Evolutionary conservation across 164 flowering plant genomes (phyloP).

Genomic region (Umbilicus rupestris): DNA sequence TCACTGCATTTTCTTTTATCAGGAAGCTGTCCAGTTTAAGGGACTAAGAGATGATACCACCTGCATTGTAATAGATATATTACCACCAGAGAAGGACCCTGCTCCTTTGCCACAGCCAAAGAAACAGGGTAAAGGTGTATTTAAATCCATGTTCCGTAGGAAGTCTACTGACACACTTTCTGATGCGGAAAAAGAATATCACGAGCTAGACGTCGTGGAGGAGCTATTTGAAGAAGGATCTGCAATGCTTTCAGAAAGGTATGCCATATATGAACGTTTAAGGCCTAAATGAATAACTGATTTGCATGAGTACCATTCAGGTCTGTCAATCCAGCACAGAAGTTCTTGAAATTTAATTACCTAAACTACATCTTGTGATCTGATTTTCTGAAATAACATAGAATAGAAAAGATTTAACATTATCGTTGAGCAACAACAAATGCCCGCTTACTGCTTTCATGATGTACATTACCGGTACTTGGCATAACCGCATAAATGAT

Average conservation of each 20-base stretch:
- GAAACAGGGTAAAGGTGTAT: conserved; percentile 71
- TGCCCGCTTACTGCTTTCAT: too few relatives aligned
- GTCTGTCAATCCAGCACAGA: background rate
- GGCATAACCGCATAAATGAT: background rate
- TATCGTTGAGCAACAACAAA: too few relatives aligned
- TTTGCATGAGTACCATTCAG: background rate
- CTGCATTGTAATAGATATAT: conserved; percentile 81
- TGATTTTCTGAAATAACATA: background rate
- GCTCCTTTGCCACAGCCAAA: conserved; percentile 56
- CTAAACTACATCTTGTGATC: background rate
- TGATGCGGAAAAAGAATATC: conserved; percentile 38
- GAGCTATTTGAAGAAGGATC: conserved; percentile 94
- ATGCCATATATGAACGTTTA: conserved; percentile 2
- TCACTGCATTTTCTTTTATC: conserved; percentile 13
- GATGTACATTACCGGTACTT: too few relatives aligned
- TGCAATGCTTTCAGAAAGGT: conserved; percentile 95
- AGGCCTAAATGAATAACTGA: background rate
- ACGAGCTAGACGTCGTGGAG: conserved; percentile 74
- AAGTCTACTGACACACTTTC: conserved; percentile 60
- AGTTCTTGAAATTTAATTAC: background rate
- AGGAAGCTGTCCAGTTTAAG: conserved; percentile 67
- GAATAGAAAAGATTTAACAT: background rate
- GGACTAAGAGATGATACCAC: conserved; percentile 98
- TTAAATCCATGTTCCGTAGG: conserved; percentile 75
- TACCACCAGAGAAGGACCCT: conserved; percentile 55